Conservation (phyloP, 176 grass and related monocot species). For the Alopecurus myosuroides region DNA sequence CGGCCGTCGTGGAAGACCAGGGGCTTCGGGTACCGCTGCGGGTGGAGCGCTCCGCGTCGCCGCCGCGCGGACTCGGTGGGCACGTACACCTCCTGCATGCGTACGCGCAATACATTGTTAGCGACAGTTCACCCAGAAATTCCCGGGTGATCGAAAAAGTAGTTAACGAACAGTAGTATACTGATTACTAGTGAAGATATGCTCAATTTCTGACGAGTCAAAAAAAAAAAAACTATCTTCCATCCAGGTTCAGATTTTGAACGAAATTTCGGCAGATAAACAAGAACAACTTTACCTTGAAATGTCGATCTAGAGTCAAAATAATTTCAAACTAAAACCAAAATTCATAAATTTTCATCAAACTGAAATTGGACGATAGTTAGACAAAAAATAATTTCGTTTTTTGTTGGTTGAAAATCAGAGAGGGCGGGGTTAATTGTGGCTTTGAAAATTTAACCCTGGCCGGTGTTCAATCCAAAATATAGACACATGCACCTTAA, state of each 20-base stretch:
- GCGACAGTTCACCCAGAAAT: not conserved
- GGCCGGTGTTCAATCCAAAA: not conserved
- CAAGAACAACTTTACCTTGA: too few relatives aligned
- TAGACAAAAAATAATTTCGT: too few relatives aligned
- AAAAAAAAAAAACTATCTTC: not conserved
- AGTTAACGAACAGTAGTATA: not conserved
- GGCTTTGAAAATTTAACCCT: not conserved
- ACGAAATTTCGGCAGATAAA: too few relatives aligned
- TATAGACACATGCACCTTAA: not conserved
- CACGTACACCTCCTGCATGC: conserved; percentile 58
- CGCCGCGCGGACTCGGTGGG: conserved; percentile 28
- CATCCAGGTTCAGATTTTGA: not conserved
- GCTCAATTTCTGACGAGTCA: not conserved
- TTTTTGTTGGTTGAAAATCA: too few relatives aligned
- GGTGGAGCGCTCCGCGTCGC: conserved; percentile 31
- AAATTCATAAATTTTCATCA: too few relatives aligned
- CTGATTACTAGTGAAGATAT: too few relatives aligned
- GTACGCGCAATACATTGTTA: not conserved
- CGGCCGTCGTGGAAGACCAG: conserved; percentile 91
- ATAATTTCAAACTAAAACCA: too few relatives aligned
- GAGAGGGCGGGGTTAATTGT: not conserved
- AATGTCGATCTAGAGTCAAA: too few relatives aligned
- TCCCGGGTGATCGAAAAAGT: not conserved
- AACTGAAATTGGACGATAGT: too few relatives aligned
- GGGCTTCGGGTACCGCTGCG: conserved; percentile 42